Evolutionary conservation across 345 rosid genomes (phyloP), one percentile per base, ranked within the genome.

Genomic region (Corymbia maculata): DNA sequence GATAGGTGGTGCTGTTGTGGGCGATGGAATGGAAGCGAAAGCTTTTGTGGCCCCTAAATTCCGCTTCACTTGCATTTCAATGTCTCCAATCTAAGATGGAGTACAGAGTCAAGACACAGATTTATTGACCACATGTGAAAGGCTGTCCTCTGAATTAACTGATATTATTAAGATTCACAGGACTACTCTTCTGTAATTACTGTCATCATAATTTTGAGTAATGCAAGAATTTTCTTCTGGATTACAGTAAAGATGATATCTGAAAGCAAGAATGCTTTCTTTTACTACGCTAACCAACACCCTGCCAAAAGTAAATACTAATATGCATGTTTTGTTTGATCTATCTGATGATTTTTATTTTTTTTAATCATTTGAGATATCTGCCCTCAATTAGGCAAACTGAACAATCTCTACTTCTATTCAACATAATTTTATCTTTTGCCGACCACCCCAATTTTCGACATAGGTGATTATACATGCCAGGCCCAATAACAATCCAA

Each of bases 1-100:
- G 88, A 95, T 94, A 8, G 98, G 97, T n/a, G 98, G 98, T n/a
- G 98, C 92, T 86, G 91, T 85, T 47, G 92, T 91, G 87, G 98
- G 98, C 50, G 98, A 95, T 42, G 93, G 93, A 88, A 93, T 92
- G 68, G 94, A 86, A 90, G 91, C 75, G 16, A 98, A 93, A 61
- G 89, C 85, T 86, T 92, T 90, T 55, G 91, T 88, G 87, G 93
- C 91, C 89, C 95, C 99, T 90, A 94, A 87, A 87, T 94, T 94
- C 88, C 98, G 92, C 91, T 94, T 96, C 88, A 97, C 89, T 92
- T 95, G 96, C 99, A 97, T 97, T 93, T 97, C 97, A 59, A 96
- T 95, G 88, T 95, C 98, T 86, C 98, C 99, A 89, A 97, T 92
- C 99, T 97, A 89, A 85, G 82, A 90, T 16, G 82, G 28, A 75